Evolutionary conservation across 345 rosid species (phyloP).

Genomic region (Dimocarpus longan): DNA sequence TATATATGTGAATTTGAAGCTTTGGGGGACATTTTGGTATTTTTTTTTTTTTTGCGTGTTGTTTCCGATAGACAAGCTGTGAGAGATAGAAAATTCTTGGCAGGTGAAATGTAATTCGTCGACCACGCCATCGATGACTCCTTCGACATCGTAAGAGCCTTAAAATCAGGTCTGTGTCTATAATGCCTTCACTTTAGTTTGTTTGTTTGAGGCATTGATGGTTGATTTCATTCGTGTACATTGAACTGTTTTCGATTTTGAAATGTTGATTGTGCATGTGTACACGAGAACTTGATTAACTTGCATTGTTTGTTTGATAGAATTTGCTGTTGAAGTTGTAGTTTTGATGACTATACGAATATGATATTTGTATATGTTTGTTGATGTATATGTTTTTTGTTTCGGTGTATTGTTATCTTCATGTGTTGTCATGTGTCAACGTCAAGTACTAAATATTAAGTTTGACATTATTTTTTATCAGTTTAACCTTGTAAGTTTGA

Average conservation of each 20-base stretch:
- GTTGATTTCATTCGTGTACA: background rate
- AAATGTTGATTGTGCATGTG: background rate
- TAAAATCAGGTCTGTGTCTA: conserved; percentile 34
- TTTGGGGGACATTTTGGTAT: background rate
- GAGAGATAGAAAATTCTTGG: conserved; percentile 43
- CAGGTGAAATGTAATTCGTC: conserved; percentile 38
- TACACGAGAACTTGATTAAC: background rate
- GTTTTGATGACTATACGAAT: background rate
- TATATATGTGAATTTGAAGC: background rate
- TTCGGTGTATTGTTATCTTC: background rate
- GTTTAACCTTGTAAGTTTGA: too few species aligned
- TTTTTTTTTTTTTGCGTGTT: background rate
- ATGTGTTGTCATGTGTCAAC: too few species aligned
- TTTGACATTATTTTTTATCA: too few species aligned
- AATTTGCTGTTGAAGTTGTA: background rate
- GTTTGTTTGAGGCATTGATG: background rate
- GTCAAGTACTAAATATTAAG: too few species aligned
- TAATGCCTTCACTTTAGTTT: background rate
- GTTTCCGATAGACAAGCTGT: conserved; percentile 18
- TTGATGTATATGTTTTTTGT: background rate
- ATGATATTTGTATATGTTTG: background rate
- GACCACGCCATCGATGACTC: conserved; percentile 24
- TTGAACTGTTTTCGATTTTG: background rate
- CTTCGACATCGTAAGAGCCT: conserved; percentile 36
- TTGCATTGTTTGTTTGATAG: background rate